These are phyloP conservation scores for Sporopachydermia lactativora DNA, from an alignment of 805 yeast species.

Conservation along the genomic window DNA sequence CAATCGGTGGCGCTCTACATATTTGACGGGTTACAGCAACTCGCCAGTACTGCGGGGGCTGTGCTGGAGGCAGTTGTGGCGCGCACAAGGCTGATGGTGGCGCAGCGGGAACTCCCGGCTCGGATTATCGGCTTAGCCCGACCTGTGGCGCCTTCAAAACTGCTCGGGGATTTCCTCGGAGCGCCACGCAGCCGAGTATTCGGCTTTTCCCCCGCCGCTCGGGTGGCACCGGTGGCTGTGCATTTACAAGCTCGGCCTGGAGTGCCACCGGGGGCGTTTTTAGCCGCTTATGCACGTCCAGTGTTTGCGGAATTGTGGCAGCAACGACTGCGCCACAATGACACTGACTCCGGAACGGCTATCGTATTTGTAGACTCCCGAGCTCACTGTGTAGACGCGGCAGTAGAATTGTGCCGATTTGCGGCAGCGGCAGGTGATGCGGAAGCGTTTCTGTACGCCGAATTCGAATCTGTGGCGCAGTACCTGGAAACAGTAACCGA, in stretches of 20 bases:
- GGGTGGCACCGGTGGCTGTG: slow-evolving; percentile 42
- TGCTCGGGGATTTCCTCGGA: slow-evolving; percentile 81
- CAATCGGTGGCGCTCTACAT: slow-evolving; percentile 55
- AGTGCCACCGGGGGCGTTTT: slow-evolving; percentile 35
- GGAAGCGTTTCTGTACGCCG: slow-evolving; percentile 26
- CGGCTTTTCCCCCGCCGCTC: slow-evolving; percentile 55
- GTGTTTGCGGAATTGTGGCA: slow-evolving; percentile 20
- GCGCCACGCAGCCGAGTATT: slow-evolving; percentile 39
- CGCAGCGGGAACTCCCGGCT: slow-evolving; percentile 42
- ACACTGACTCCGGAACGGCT: too few relatives aligned
- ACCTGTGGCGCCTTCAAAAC: slow-evolving; percentile 62
- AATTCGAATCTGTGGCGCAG: slow-evolving; percentile 23
- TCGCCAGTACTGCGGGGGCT: slow-evolving; percentile 49
- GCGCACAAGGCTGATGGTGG: slow-evolving; percentile 55
- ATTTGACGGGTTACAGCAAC: slow-evolving; percentile 56
- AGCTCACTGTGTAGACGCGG: slow-evolving; percentile 38
- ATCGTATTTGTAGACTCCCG: slow-evolving; percentile 47
- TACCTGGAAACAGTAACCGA: slow-evolving; percentile 34
- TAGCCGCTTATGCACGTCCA: slow-evolving; percentile 38
- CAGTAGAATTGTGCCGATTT: slow-evolving; percentile 27
- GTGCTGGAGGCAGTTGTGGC: slow-evolving; percentile 58
- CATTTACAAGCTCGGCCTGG: slow-evolving; percentile 33
- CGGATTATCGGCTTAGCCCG: slow-evolving; percentile 60
- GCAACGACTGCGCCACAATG: slow-evolving; percentile 10
- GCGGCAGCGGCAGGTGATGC: slow-evolving; percentile 23